Percentiles rank a stretch among this genome's conserved stretches.
Conservation (phyloP, 331 rosid species). For the Quercus tomentella region DNA sequence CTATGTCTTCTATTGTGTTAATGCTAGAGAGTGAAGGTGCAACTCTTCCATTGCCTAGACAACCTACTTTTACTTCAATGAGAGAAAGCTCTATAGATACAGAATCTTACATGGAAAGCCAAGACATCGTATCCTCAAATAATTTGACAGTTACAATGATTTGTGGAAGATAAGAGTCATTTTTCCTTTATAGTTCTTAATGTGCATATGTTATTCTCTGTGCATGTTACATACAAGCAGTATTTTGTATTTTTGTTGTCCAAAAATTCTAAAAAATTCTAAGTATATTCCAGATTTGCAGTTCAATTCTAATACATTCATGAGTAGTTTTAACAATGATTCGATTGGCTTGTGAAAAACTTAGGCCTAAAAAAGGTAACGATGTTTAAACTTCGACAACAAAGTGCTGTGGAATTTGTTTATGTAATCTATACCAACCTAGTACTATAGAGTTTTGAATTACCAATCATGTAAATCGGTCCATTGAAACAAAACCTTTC, state of each 20-base stretch:
- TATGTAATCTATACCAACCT: no score
- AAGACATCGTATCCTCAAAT: constrained; percentile 36
- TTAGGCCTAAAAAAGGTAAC: background rate
- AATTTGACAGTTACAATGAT: constrained; percentile 50
- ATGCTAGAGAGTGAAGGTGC: constrained; percentile 64
- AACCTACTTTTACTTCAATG: constrained; percentile 54
- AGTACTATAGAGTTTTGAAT: no score
- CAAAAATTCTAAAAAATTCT: background rate
- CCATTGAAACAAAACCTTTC: no score
- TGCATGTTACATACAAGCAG: no score
- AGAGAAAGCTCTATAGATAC: constrained; percentile 29
- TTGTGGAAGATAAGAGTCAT: constrained; percentile 45
- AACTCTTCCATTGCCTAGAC: constrained; percentile 52
- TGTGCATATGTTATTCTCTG: background rate
- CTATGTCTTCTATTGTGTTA: constrained; percentile 56
- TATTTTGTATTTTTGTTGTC: background rate
- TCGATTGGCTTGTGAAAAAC: background rate
- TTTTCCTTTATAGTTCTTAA: background rate
- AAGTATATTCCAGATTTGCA: background rate
- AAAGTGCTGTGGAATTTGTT: no score
- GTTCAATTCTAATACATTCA: background rate
- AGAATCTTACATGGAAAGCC: constrained; percentile 27
- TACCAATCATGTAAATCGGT: no score
- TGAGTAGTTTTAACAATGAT: background rate
- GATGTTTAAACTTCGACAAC: no score